Percentiles rank a stretch among this genome's conserved stretches.
These are phyloP conservation scores for Sapria himalayana DNA, from an alignment of 345 rosid genomes.

Conservation along the genomic window DNA sequence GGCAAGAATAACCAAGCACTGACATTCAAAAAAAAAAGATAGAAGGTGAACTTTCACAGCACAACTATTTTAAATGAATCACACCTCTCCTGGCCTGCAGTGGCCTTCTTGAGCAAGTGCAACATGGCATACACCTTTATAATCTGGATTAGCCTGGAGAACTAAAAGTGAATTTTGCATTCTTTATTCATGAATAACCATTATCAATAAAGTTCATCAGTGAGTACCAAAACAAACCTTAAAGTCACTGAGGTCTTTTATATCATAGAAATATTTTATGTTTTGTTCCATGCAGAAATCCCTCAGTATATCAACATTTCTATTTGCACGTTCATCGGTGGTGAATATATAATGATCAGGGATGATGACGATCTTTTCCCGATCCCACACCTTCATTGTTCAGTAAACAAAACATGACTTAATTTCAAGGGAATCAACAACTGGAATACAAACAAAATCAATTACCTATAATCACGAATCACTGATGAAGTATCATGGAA, in stretches of 20 bases:
- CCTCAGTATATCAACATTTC: conserved; percentile 87
- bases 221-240: conserved; percentile 24
- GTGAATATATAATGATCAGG: conserved; percentile 98
- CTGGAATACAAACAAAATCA: no score
- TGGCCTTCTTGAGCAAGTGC: conserved; percentile 99
- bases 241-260: conserved; percentile 65
- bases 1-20: conserved; percentile 1
- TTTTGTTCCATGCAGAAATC: conserved; percentile 77
- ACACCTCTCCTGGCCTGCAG: conserved; percentile 97
- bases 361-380: conserved; percentile 77
- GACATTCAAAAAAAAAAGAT: no score
- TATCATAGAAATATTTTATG: conserved; percentile 90
- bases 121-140: conserved; percentile 94
- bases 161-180: conserved; percentile 3
- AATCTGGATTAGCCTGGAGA: conserved; percentile 81
- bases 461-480: no score
- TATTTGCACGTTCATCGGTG: conserved; percentile 74
- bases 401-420: background rate
- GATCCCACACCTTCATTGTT: conserved; percentile 75
- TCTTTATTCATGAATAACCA: conserved; percentile 2
- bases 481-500: no score
- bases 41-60: no score
- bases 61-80: background rate
- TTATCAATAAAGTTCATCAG: background rate
- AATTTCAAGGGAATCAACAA: no score